These are phyloP conservation scores for Verticillium zaregamsianum DNA, from an alignment of 2,329 filamentous ascomycete species.

Conservation along the genomic window DNA sequence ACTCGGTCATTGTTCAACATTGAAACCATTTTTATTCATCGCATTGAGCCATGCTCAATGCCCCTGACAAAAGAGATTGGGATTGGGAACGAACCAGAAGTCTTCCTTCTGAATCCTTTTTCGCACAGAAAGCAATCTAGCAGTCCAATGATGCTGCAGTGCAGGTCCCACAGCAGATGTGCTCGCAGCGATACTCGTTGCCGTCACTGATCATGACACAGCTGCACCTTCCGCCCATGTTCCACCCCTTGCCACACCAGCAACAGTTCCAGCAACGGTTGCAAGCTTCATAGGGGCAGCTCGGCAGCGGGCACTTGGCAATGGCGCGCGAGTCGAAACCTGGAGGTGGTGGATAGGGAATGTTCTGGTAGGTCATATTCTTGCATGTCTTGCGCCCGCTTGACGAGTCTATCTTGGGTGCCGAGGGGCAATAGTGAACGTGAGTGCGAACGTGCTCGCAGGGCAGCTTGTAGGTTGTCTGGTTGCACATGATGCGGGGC, in stretches of 20 bases:
- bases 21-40: too few relatives aligned
- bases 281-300: slow-evolving; percentile 45
- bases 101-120: neutral
- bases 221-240: slow-evolving; percentile 43
- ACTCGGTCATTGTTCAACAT: too few relatives aligned
- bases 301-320: slow-evolving; percentile 39
- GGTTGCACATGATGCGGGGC: slow-evolving; percentile 39
- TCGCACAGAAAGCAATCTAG: neutral
- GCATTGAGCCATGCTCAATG: too few relatives aligned
- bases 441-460: slow-evolving; percentile 47
- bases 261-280: slow-evolving; percentile 51
- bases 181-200: slow-evolving; percentile 45
- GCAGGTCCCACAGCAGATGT: slow-evolving; percentile 49
- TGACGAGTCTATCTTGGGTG: slow-evolving; percentile 17
- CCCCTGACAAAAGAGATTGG: too few relatives aligned
- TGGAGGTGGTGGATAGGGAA: slow-evolving; percentile 44
- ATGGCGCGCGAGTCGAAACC: slow-evolving; percentile 28
- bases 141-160: slow-evolving; percentile 31
- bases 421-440: slow-evolving; percentile 40
- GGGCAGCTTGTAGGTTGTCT: slow-evolving; percentile 43
- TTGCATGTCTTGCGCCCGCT: slow-evolving; percentile 33
- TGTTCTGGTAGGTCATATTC: slow-evolving; percentile 35
- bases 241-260: slow-evolving; percentile 52
- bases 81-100: too few relatives aligned
- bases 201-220: slow-evolving; percentile 50